phyloP scores from a whole-genome alignment of 495 filamentous ascomycete species.

The Daldinia caldariorum region DNA sequence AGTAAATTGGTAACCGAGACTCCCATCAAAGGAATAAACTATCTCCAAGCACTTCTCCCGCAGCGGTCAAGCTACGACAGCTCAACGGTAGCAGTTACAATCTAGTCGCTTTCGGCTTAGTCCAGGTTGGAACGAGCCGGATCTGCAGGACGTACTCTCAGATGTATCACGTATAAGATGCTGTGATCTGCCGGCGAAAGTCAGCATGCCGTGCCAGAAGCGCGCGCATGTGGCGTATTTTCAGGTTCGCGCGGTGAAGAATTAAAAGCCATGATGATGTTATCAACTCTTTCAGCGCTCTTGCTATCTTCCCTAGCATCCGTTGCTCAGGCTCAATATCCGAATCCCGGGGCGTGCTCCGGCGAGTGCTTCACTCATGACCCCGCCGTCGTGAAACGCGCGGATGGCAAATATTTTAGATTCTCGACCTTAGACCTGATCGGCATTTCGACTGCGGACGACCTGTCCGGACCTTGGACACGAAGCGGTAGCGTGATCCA shows the following conservation, averaged over 20 bases:
- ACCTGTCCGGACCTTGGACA: slow-evolving; percentile 68
- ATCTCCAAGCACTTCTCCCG: not conserved
- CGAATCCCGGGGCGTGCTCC: slow-evolving; percentile 59
- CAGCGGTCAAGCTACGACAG: slow-evolving; percentile 8
- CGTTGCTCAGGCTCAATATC: slow-evolving; percentile 43
- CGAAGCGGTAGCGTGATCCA: slow-evolving; percentile 62
- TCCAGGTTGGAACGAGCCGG: not conserved
- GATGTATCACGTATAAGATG: slow-evolving; percentile 28
- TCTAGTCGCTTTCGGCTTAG: slow-evolving; percentile 4
- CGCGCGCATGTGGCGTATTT: not conserved
- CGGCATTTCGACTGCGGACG: slow-evolving; percentile 60
- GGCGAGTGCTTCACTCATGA: slow-evolving; percentile 65
- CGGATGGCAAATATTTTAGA: slow-evolving; percentile 71
- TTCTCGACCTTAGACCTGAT: slow-evolving; percentile 69
- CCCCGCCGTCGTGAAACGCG: slow-evolving; percentile 58
- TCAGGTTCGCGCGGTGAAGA: not conserved
- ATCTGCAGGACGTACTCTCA: slow-evolving; percentile 9
- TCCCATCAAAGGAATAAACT: not conserved
- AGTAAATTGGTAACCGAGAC: not conserved
- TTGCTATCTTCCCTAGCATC: slow-evolving; percentile 22
- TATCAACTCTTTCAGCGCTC: slow-evolving; percentile 18
- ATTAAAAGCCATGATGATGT: slow-evolving; percentile 17
- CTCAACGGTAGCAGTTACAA: slow-evolving; percentile 11
- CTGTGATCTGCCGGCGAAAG: slow-evolving; percentile 17
- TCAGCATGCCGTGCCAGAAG: slow-evolving; percentile 5